Evolutionary conservation across 2,329 filamentous ascomycete species (phyloP).

Genomic region (Colletotrichum simmondsii): DNA sequence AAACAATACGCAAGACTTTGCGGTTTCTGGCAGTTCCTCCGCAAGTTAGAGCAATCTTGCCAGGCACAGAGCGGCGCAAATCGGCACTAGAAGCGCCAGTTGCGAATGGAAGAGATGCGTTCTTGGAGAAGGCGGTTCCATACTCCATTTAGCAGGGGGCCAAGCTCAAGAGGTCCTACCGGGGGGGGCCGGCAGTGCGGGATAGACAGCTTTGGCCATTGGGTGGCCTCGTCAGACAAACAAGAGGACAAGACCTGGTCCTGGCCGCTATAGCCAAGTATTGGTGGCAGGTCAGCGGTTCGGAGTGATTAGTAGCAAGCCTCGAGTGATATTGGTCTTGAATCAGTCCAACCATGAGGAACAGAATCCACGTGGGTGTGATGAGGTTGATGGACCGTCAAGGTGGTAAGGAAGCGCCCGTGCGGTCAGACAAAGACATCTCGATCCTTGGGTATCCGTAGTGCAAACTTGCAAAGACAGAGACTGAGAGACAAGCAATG

Average conservation of each 20-base stretch:
- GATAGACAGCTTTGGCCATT: slow-evolving; percentile 21
- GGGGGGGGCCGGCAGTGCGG: background rate
- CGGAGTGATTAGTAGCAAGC: background rate
- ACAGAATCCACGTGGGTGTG: slow-evolving; percentile 7
- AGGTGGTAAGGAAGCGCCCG: background rate
- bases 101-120: background rate
- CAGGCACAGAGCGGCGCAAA: slow-evolving; percentile 10
- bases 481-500: background rate
- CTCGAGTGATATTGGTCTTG: background rate
- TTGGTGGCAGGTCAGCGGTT: background rate
- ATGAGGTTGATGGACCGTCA: background rate
- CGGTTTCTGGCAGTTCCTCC: slow-evolving; percentile 25
- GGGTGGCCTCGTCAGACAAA: slow-evolving; percentile 3
- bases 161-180: background rate
- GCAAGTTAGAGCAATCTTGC: slow-evolving; percentile 6
- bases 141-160: background rate
- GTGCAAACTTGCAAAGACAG: no score
- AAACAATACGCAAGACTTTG: background rate
- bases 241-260: background rate
- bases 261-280: slow-evolving; percentile 1
- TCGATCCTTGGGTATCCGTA: no score
- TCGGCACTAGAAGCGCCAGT: slow-evolving; percentile 1
- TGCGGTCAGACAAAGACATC: background rate
- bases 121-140: slow-evolving; percentile 8
- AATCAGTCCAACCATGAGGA: background rate